These are phyloP conservation scores for Neurospora discreta DNA, from an alignment of 495 filamentous ascomycete species.

Conservation along the genomic window DNA sequence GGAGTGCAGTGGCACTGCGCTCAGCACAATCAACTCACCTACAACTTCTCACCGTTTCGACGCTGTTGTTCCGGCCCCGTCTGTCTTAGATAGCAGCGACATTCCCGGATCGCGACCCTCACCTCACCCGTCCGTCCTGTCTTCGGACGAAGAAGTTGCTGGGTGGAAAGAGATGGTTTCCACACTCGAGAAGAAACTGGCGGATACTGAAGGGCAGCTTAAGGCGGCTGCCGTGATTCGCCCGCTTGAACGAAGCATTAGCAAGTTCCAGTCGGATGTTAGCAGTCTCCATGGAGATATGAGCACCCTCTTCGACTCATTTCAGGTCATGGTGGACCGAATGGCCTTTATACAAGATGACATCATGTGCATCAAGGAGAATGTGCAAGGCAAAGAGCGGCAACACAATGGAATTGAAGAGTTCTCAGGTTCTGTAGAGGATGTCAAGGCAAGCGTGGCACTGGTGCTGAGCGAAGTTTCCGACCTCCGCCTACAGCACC, in stretches of 20 bases:
- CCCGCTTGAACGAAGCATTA: conserved; percentile 2
- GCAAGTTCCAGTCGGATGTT: conserved; percentile 1
- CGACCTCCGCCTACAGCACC: background rate
- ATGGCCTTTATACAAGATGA: background rate
- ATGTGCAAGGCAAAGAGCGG: background rate
- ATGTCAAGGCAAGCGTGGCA: conserved; percentile 7
- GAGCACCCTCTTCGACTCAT: background rate
- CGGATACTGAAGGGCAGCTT: conserved; percentile 2
- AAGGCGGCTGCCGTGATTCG: background rate
- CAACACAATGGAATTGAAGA: background rate
- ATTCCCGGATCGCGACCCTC: background rate
- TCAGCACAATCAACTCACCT: background rate
- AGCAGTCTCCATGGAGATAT: background rate
- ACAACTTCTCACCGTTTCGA: background rate
- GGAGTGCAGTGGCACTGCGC: background rate
- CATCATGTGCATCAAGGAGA: background rate
- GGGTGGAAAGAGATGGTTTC: background rate
- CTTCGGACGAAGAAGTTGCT: background rate
- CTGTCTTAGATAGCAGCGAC: background rate
- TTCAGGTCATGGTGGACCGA: conserved; percentile 8
- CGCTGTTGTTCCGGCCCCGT: background rate
- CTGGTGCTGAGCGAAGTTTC: conserved; percentile 1
- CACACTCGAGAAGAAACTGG: conserved; percentile 5
- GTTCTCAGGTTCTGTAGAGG: conserved; percentile 4
- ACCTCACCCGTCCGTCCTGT: background rate